Evolutionary conservation across 768 basidiomycete genomes (phyloP).

Genomic region (Rossbeevera mucosa): DNA sequence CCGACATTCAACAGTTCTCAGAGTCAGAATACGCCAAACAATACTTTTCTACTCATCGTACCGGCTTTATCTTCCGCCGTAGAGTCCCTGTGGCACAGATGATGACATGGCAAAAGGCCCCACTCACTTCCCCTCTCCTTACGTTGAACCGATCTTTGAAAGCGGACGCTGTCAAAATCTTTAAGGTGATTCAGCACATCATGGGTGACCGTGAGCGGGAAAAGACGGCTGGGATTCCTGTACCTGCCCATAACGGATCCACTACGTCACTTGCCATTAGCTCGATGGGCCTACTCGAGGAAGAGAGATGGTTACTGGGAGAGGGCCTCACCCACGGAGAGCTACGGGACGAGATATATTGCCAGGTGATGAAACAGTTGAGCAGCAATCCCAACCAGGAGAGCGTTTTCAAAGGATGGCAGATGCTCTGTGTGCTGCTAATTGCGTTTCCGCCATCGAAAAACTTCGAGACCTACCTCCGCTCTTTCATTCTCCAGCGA

Average conservation of each 20-base stretch:
- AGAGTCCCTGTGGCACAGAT: constrained; percentile 79
- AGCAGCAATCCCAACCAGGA: constrained; percentile 80
- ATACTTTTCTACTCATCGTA: constrained; percentile 89
- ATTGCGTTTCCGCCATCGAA: constrained; percentile 91
- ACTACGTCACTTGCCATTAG: constrained; percentile 42
- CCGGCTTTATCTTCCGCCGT: constrained; percentile 80
- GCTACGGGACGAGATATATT: constrained; percentile 89
- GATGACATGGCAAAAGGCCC: constrained; percentile 88
- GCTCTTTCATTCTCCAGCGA: constrained; percentile 71
- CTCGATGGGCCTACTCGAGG: constrained; percentile 56
- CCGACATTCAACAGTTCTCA: constrained; percentile 83
- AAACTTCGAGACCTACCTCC: constrained; percentile 83
- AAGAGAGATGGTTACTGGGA: constrained; percentile 80
- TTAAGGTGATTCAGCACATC: constrained; percentile 86
- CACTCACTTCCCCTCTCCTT: constrained; percentile 71
- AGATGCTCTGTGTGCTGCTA: constrained; percentile 85
- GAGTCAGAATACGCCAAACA: constrained; percentile 80
- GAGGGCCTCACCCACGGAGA: constrained; percentile 79
- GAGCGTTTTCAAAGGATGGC: constrained; percentile 89
- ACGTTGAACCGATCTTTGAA: constrained; percentile 59
- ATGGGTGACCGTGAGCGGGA: constrained; percentile 92
- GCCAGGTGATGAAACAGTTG: constrained; percentile 89
- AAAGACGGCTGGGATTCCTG: constrained; percentile 46
- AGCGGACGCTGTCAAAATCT: constrained; percentile 77
- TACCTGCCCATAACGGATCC: constrained; percentile 41